Evolutionary conservation across 768 basidiomycete species (phyloP).

Genomic region (Agrocybe chaxingu): DNA sequence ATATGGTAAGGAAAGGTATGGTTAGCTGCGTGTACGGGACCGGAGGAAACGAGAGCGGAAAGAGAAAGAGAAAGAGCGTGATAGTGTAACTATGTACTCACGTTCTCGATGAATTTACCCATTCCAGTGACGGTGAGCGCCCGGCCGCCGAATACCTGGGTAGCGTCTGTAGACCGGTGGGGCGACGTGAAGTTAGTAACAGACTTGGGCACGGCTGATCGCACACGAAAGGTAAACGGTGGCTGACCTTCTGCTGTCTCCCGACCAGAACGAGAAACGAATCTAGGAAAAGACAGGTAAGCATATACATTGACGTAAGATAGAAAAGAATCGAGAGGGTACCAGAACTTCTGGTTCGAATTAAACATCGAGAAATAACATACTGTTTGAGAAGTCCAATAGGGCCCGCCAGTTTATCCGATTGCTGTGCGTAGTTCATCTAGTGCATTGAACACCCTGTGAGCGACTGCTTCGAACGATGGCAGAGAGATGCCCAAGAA

Average conservation of each 20-base stretch:
- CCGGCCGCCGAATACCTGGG: constrained; percentile 87
- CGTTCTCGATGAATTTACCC: constrained; percentile 83
- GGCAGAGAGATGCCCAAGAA: constrained; percentile 10
- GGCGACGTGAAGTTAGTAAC: background rate
- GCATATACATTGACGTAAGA: background rate
- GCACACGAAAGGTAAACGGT: constrained; percentile 13
- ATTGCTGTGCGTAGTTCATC: constrained; percentile 87
- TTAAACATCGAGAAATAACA: constrained; percentile 20
- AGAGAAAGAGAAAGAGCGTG: constrained; percentile 3
- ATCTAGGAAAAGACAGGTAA: constrained; percentile 36
- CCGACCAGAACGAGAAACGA: constrained; percentile 60
- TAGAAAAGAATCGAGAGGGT: background rate
- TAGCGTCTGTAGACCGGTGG: constrained; percentile 51
- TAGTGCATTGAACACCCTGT: constrained; percentile 24
- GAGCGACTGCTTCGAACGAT: constrained; percentile 1
- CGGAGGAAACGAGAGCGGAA: background rate
- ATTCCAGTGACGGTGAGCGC: constrained; percentile 84
- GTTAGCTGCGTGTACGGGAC: background rate
- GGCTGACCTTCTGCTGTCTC: constrained; percentile 65
- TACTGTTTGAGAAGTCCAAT: constrained; percentile 90
- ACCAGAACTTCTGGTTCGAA: background rate
- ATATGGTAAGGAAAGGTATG: background rate
- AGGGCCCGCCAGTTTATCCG: constrained; percentile 81
- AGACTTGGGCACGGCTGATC: constrained; percentile 38
- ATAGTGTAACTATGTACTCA: constrained; percentile 28